Evolutionary conservation across 2,329 filamentous ascomycete species (phyloP).

Genomic region (Penicillium janthinellum): DNA sequence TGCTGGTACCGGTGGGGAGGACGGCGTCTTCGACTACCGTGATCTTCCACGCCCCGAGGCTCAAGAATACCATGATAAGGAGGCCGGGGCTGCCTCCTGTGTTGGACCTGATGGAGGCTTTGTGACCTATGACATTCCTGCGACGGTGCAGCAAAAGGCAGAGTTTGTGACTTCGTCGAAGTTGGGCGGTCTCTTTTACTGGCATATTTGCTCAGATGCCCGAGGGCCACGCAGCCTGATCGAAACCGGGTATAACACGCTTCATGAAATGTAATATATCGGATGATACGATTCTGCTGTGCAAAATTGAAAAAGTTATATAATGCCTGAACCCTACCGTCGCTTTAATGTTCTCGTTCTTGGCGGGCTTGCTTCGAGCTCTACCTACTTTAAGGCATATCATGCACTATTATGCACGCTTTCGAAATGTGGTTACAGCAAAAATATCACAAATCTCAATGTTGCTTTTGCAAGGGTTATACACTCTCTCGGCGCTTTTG

Average conservation of each 20-base stretch:
- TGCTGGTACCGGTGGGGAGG: constrained; percentile 56
- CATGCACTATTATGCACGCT: not conserved
- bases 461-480: not conserved
- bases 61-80: constrained; percentile 68
- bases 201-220: constrained; percentile 74
- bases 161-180: constrained; percentile 70
- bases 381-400: not conserved
- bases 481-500: constrained; percentile 1
- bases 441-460: not conserved
- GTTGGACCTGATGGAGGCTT: constrained; percentile 72
- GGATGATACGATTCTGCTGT: not conserved
- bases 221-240: constrained; percentile 60
- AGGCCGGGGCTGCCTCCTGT: constrained; percentile 70
- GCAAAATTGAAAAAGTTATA: not conserved
- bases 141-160: constrained; percentile 75
- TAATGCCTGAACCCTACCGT: not conserved
- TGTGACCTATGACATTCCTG: constrained; percentile 76
- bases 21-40: constrained; percentile 73
- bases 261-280: constrained; percentile 46
- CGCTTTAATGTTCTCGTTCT: no score
- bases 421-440: no score
- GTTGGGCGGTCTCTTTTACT: constrained; percentile 78
- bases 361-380: not conserved
- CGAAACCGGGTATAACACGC: constrained; percentile 59
- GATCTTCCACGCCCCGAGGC: constrained; percentile 64